phyloP scores from a whole-genome alignment of 1,139 yeast species.

The Candida glucosophila region DNA sequence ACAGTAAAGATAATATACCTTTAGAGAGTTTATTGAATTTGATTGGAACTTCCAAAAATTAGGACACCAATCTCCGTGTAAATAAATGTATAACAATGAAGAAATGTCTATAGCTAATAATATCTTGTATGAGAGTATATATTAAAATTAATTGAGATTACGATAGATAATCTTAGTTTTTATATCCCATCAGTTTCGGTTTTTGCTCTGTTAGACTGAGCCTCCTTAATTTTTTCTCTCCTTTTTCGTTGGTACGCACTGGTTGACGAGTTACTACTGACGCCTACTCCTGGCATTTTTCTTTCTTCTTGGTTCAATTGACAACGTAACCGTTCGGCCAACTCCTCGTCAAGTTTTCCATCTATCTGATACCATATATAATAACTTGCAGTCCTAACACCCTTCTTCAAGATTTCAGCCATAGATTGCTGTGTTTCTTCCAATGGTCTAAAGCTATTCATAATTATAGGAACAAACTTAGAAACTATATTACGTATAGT shows the following conservation, averaged over 20 bases:
- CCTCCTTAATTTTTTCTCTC: slow-evolving; percentile 13
- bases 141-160: no score
- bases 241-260: slow-evolving; percentile 20
- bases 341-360: slow-evolving; percentile 58
- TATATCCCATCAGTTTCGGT: no score
- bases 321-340: slow-evolving; percentile 41
- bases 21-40: slow-evolving; percentile 28
- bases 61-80: no score
- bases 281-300: slow-evolving; percentile 30
- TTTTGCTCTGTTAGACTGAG: slow-evolving; percentile 9
- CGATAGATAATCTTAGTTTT: no score
- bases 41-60: no score
- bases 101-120: no score
- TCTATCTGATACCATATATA: slow-evolving; percentile 83
- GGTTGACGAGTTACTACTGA: slow-evolving; percentile 7
- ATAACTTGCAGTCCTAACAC: slow-evolving; percentile 52
- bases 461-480: slow-evolving; percentile 59
- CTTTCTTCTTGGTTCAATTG: slow-evolving; percentile 33
- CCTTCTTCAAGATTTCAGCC: slow-evolving; percentile 52
- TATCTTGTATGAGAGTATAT: no score
- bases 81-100: no score
- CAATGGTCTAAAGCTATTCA: slow-evolving; percentile 55
- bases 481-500: slow-evolving; percentile 55
- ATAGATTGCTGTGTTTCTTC: slow-evolving; percentile 52
- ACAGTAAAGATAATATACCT: slow-evolving; percentile 23